Percentiles rank a stretch among this genome's conserved stretches.
Evolutionary conservation across 1,139 yeast genomes (phyloP).

Genomic region (Taphrina flavorubra): DNA sequence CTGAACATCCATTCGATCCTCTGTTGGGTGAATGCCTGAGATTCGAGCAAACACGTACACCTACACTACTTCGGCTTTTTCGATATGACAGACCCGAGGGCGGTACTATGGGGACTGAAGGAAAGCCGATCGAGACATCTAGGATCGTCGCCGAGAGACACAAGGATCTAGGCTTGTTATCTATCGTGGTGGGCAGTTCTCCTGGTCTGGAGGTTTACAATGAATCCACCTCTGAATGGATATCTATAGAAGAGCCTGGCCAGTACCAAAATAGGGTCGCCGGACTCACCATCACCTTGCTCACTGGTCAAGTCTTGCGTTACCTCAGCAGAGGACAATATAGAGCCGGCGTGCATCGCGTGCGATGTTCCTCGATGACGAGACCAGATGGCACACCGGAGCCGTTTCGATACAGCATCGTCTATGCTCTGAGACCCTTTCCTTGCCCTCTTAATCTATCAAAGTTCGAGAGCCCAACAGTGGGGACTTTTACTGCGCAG

Average conservation of each 20-base stretch:
- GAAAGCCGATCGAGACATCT: background rate
- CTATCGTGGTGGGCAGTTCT: conserved; percentile 29
- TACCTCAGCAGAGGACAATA: conserved; percentile 15
- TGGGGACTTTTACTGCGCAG: conserved; percentile 3
- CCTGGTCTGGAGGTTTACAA: conserved; percentile 21
- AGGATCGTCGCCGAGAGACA: conserved; percentile 15
- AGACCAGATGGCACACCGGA: conserved; percentile 3
- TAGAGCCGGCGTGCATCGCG: conserved; percentile 27
- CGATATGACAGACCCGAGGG: conserved; percentile 21
- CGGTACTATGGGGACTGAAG: background rate
- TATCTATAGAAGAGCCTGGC: conserved; percentile 14
- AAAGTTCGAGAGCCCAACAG: background rate
- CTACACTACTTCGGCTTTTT: conserved; percentile 18
- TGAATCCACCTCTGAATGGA: conserved; percentile 18
- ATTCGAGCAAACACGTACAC: conserved; percentile 6
- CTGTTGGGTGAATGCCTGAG: conserved; percentile 16
- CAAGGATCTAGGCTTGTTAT: conserved; percentile 25
- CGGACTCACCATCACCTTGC: conserved; percentile 13
- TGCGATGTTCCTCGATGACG: conserved; percentile 3
- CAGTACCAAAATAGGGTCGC: background rate
- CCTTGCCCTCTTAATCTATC: conserved; percentile 1
- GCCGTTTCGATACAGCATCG: conserved; percentile 18
- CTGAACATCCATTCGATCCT: background rate
- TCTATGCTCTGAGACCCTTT: conserved; percentile 18
- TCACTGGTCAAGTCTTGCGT: conserved; percentile 9